Conservation (phyloP, 768 basidiomycete species). For the Sistotremastrum niveocremeum region DNA sequence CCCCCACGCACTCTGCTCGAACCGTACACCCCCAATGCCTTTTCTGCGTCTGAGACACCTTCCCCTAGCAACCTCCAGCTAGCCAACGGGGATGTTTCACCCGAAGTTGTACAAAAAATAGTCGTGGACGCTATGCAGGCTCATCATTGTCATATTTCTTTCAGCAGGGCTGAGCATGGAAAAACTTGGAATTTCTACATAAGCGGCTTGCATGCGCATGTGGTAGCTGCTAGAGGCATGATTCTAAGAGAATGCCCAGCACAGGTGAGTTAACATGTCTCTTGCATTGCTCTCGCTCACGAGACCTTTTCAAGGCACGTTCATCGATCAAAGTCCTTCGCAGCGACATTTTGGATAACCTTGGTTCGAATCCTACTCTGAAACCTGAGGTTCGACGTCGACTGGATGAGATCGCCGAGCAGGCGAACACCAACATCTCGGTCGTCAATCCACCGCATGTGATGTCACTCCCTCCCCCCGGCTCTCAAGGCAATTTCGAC, state of each 20-base stretch:
- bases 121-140: constrained; percentile 65
- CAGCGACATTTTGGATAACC: constrained; percentile 84
- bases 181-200: constrained; percentile 82
- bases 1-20: constrained; percentile 9
- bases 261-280: constrained; percentile 35
- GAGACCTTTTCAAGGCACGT: constrained; percentile 43
- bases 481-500: constrained; percentile 38
- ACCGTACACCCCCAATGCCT: constrained; percentile 23
- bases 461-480: constrained; percentile 59
- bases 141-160: constrained; percentile 77
- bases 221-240: constrained; percentile 80
- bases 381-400: constrained; percentile 72
- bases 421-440: constrained; percentile 86
- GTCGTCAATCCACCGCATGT: constrained; percentile 70
- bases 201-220: constrained; percentile 84
- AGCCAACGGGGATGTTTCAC: constrained; percentile 31
- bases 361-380: constrained; percentile 61
- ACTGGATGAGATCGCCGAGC: constrained; percentile 88
- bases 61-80: constrained; percentile 14
- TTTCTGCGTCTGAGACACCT: constrained; percentile 19
- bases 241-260: constrained; percentile 83
- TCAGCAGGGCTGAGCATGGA: constrained; percentile 56
- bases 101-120: constrained; percentile 68
- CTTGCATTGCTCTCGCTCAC: constrained; percentile 6
- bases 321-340: constrained; percentile 82